Evolutionary conservation across 2,329 filamentous ascomycete species (phyloP).

Genomic region (Pyricularia pennisetigena): DNA sequence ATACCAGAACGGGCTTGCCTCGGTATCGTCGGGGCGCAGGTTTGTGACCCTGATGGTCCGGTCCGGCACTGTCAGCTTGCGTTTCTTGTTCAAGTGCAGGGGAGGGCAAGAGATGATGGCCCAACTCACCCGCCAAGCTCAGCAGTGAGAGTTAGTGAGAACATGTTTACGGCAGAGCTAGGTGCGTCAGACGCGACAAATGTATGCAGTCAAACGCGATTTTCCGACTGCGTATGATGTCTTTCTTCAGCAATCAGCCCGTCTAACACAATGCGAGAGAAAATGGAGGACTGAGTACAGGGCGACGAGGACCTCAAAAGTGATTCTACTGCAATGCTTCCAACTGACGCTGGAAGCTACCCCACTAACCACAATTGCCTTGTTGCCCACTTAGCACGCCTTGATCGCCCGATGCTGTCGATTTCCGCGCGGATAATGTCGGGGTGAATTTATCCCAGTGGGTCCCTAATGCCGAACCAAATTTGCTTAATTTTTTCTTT

Average conservation of each 20-base stretch:
- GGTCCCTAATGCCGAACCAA: neutral
- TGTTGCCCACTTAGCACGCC: neutral
- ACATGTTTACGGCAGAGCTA: conserved; percentile 36
- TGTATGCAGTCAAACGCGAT: neutral
- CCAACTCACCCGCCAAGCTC: conserved; percentile 55
- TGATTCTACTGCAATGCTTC: neutral
- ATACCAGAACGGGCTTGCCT: conserved; percentile 83
- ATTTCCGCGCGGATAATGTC: neutral
- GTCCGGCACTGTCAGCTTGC: neutral
- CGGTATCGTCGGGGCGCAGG: conserved; percentile 73
- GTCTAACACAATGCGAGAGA: neutral
- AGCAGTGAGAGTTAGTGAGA: conserved; percentile 55
- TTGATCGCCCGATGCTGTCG: neutral
- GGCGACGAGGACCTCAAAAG: neutral
- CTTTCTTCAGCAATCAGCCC: neutral
- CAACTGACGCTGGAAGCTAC: neutral
- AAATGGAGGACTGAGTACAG: neutral
- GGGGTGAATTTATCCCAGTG: neutral
- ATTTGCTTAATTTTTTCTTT: neutral
- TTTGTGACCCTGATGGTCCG: conserved; percentile 71
- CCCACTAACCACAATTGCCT: neutral
- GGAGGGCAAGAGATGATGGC: neutral
- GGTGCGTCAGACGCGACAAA: neutral
- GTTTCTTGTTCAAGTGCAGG: neutral
- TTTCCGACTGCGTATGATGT: neutral